phyloP scores from a whole-genome alignment of 257 asterid genomes.

The Nicotiana noctiflora region DNA sequence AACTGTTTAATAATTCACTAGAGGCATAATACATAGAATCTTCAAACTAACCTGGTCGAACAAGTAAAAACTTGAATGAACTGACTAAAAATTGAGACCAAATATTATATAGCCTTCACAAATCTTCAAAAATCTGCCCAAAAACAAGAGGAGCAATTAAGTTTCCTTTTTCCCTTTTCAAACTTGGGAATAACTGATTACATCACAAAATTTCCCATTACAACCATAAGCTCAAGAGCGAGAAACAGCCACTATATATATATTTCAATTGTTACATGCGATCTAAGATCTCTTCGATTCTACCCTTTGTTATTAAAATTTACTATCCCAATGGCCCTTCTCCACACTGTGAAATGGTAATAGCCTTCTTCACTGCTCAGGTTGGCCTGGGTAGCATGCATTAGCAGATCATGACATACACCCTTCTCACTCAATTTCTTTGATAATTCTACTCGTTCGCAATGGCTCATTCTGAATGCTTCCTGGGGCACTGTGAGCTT shows the following conservation, averaged over 20 bases:
- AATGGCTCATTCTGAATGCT: conserved; percentile 45
- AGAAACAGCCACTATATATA: not conserved
- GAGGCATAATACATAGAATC: no score
- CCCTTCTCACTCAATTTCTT: conserved; percentile 54
- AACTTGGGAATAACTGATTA: no score
- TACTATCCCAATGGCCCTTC: not conserved
- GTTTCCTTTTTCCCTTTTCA: no score
- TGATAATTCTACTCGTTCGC: conserved; percentile 60
- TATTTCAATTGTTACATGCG: not conserved
- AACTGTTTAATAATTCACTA: no score
- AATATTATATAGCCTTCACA: no score
- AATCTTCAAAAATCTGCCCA: no score
- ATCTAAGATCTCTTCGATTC: not conserved
- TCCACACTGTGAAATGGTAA: not conserved
- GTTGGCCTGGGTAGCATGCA: not conserved
- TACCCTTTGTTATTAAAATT: not conserved
- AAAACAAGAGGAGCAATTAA: no score
- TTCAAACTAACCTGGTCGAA: no score
- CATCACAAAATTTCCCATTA: no score
- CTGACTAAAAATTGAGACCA: no score
- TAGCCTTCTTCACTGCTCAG: not conserved
- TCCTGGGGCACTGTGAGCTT: conserved; percentile 92
- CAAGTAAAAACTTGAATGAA: no score
- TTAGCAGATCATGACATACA: not conserved
- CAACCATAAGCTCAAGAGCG: not conserved